A percentile compares a stretch with the other conserved stretches of the same genome.
These are phyloP conservation scores for Diaporthe humulicola DNA, from an alignment of 2,329 filamentous ascomycete genomes.

Conservation along the genomic window DNA sequence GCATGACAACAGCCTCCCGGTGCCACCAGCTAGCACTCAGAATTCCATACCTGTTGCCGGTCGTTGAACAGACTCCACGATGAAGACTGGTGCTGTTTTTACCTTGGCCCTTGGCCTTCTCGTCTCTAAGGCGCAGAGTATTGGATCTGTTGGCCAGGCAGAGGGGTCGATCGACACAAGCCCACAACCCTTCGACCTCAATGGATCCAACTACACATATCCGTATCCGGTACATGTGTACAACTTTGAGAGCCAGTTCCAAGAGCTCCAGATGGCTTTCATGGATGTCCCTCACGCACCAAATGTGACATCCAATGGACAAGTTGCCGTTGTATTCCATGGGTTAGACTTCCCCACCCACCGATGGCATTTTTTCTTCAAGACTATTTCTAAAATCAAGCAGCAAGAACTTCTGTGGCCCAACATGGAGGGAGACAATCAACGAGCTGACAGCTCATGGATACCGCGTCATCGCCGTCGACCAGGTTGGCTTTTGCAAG, in stretches of 20 bases:
- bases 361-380: not conserved
- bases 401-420: slow-evolving; percentile 30
- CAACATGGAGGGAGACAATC: slow-evolving; percentile 21
- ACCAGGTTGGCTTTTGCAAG: slow-evolving; percentile 31
- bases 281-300: not conserved
- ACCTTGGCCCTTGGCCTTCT: slow-evolving; percentile 7
- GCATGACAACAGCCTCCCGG: not conserved
- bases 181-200: slow-evolving; percentile 25
- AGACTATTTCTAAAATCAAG: not conserved
- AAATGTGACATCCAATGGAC: slow-evolving; percentile 21
- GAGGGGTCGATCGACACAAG: slow-evolving; percentile 26
- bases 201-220: slow-evolving; percentile 26
- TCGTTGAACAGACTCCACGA: not conserved
- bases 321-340: slow-evolving; percentile 22
- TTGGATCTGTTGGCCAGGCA: slow-evolving; percentile 5
- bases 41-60: not conserved
- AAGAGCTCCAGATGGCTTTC: slow-evolving; percentile 24
- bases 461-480: slow-evolving; percentile 17
- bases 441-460: slow-evolving; percentile 16
- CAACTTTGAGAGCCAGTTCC: slow-evolving; percentile 29
- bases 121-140: not conserved
- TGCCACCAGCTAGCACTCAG: not conserved
- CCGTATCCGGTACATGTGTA: slow-evolving; percentile 15
- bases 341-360: not conserved
- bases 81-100: not conserved